These are phyloP conservation scores for Drechmeria coniospora DNA, from an alignment of 2,329 filamentous ascomycete genomes.

Conservation along the genomic window DNA sequence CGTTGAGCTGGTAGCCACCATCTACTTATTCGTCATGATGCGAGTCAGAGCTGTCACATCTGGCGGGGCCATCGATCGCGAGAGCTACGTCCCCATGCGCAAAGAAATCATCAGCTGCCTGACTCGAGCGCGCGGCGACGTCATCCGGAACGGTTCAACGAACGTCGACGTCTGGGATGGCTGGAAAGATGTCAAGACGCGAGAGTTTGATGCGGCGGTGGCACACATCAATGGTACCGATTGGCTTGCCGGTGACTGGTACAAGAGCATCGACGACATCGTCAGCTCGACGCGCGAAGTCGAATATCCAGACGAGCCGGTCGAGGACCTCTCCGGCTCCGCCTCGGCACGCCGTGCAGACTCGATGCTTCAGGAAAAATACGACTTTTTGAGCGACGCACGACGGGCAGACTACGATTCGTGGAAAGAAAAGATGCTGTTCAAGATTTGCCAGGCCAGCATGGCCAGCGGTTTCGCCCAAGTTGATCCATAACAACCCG, in stretches of 20 bases:
- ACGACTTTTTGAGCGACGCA: constrained; percentile 54
- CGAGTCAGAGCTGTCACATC: constrained; percentile 27
- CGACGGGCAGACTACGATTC: constrained; percentile 42
- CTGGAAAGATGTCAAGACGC: constrained; percentile 31
- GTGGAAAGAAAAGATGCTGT: constrained; percentile 50
- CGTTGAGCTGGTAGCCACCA: constrained; percentile 39
- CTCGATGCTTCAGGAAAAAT: constrained; percentile 62
- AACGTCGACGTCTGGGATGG: constrained; percentile 37
- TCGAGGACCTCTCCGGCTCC: constrained; percentile 11
- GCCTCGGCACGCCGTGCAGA: constrained; percentile 33
- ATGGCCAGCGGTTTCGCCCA: constrained; percentile 17
- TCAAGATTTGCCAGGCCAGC: constrained; percentile 33
- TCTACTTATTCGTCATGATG: constrained; percentile 45
- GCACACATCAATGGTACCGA: constrained; percentile 37
- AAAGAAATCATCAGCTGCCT: constrained; percentile 31
- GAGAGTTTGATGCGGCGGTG: constrained; percentile 48
- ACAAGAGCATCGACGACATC: constrained; percentile 39
- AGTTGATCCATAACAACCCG: constrained; percentile 16
- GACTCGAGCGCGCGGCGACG: constrained; percentile 23
- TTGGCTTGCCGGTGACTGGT: constrained; percentile 53
- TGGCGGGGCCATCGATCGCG: constrained; percentile 21
- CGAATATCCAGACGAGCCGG: constrained; percentile 10
- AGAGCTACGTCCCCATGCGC: constrained; percentile 28
- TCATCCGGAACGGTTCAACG: constrained; percentile 19
- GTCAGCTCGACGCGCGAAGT: constrained; percentile 17